phyloP scores from a whole-genome alignment of 169 alveolate genomes.

The Plasmodium ovale region DNA sequence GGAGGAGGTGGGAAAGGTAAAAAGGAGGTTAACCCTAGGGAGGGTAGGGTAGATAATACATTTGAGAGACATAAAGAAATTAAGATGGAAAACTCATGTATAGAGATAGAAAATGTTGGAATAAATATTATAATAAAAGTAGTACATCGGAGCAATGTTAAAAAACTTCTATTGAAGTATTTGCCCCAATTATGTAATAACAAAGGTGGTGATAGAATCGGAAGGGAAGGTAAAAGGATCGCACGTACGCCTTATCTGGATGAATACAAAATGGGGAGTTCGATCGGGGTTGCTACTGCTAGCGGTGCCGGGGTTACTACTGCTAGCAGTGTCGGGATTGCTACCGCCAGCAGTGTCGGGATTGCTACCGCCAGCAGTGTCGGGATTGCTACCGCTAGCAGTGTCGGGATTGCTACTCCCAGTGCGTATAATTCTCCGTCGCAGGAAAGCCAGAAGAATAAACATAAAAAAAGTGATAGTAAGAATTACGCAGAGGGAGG shows the following conservation, averaged over 20 bases:
- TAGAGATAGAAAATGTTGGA: slow-evolving; percentile 64
- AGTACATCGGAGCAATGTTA: slow-evolving; percentile 41
- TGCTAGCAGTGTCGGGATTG: too few species aligned
- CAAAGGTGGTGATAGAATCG: not conserved
- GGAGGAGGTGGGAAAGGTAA: not conserved
- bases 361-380: not conserved
- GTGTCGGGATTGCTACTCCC: not conserved
- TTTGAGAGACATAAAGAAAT: slow-evolving; percentile 63
- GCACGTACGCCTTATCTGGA: not conserved
- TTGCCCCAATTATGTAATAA: slow-evolving; percentile 7
- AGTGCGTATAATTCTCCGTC: not conserved
- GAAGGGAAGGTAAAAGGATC: not conserved
- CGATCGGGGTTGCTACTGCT: too few species aligned
- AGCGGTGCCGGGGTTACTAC: too few species aligned
- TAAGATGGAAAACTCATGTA: slow-evolving; percentile 37
- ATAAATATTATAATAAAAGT: slow-evolving; percentile 69
- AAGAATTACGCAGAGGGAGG: not conserved
- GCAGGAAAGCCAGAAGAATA: not conserved
- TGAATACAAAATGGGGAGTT: not conserved
- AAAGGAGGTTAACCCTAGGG: not conserved
- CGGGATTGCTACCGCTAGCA: not conserved
- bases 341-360: not conserved
- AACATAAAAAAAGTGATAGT: not conserved
- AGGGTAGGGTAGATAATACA: not conserved
- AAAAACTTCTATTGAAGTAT: slow-evolving; percentile 35